These are phyloP conservation scores for Cladorrhinum samala DNA, from an alignment of 495 filamentous ascomycete species.

Conservation along the genomic window DNA sequence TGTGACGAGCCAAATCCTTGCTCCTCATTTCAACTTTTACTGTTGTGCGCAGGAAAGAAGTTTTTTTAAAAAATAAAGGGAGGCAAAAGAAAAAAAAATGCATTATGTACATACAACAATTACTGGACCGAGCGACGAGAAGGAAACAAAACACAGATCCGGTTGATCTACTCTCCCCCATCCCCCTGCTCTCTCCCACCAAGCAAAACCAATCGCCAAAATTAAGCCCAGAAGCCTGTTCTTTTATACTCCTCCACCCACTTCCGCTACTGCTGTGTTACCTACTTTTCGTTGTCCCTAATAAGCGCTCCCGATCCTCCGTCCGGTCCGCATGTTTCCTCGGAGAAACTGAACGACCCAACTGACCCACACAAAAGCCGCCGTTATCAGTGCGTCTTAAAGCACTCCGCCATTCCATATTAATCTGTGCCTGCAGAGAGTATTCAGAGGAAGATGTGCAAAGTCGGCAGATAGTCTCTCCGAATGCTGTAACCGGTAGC, in stretches of 20 bases:
- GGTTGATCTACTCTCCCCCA: background rate
- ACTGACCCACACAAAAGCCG: background rate
- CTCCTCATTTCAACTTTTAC: too few species aligned
- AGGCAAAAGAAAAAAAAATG: background rate
- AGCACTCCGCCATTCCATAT: constrained; percentile 6
- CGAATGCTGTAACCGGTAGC: too few species aligned
- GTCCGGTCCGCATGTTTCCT: background rate
- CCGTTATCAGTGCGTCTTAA: too few species aligned
- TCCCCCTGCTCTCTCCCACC: background rate
- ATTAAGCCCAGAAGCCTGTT: background rate
- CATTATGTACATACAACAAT: background rate
- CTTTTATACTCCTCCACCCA: background rate
- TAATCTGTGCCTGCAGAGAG: constrained; percentile 6
- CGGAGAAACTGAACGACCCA: background rate
- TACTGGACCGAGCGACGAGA: background rate
- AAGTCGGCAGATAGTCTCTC: background rate
- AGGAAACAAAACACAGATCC: background rate
- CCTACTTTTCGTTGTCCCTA: background rate
- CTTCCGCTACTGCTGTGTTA: background rate
- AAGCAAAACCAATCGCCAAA: background rate
- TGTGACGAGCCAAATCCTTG: too few species aligned
- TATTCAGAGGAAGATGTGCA: background rate
- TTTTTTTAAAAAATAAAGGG: background rate
- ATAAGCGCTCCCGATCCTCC: background rate
- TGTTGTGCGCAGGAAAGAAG: too few species aligned